Evolutionary conservation across 352 stramenopile genomes (phyloP).

Genomic region (Pythium chondricola): DNA sequence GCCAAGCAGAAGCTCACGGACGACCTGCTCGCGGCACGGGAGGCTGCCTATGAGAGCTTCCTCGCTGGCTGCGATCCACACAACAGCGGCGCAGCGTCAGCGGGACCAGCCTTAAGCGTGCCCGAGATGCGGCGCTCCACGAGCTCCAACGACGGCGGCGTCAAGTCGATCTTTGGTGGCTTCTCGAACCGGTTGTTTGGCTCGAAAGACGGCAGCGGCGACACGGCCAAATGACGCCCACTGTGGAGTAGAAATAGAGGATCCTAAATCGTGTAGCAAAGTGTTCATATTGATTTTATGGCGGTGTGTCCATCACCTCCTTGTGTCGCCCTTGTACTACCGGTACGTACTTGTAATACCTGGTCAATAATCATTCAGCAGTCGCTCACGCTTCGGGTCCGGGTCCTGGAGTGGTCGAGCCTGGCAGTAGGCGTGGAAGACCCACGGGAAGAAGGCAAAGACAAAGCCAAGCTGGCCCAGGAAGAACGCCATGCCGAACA

Average conservation of each 20-base stretch:
- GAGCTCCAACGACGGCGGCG: slow-evolving; percentile 33
- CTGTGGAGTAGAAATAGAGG: slow-evolving; percentile 2
- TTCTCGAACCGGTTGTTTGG: slow-evolving; percentile 68
- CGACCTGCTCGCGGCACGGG: slow-evolving; percentile 57
- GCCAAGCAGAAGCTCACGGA: slow-evolving; percentile 69
- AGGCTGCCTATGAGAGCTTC: slow-evolving; percentile 72
- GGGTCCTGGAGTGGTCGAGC: slow-evolving; percentile 47
- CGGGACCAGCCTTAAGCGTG: not conserved
- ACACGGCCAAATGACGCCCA: slow-evolving; percentile 39
- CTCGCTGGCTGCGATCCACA: slow-evolving; percentile 48
- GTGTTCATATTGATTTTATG: no score
- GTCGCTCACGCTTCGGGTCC: slow-evolving; percentile 64
- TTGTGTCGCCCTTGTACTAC: no score
- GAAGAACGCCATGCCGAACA: slow-evolving; percentile 74
- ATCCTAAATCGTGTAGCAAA: not conserved
- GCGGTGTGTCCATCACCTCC: no score
- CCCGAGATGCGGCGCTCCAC: slow-evolving; percentile 26
- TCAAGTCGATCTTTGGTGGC: slow-evolving; percentile 46
- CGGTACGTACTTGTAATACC: no score
- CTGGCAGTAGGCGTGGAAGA: slow-evolving; percentile 68
- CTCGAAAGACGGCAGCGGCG: slow-evolving; percentile 41
- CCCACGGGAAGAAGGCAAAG: slow-evolving; percentile 69
- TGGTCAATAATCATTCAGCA: slow-evolving; percentile 50
- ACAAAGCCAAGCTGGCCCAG: slow-evolving; percentile 68
- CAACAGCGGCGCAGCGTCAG: not conserved